Evolutionary conservation across 441 rosid species (phyloP).

Genomic region (Adansonia grandidieri): DNA sequence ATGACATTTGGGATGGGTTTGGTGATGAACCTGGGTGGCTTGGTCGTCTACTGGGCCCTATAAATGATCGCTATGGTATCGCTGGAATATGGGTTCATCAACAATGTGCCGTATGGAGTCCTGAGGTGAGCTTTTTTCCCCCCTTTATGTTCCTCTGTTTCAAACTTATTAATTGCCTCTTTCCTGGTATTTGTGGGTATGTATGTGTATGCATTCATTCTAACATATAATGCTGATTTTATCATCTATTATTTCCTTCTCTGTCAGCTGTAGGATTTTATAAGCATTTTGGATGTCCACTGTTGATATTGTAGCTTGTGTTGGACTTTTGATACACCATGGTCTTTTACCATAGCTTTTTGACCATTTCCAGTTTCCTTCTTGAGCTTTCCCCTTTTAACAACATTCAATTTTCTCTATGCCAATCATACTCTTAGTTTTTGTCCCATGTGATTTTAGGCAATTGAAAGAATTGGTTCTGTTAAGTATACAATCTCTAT

Average conservation of each 20-base stretch:
- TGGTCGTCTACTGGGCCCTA: constrained; percentile 91
- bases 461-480: not conserved
- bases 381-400: not conserved
- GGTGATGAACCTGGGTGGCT: constrained; percentile 97
- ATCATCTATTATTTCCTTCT: constrained; percentile 11
- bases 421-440: not conserved
- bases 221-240: not conserved
- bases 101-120: constrained; percentile 99
- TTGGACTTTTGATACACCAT: constrained; percentile 1
- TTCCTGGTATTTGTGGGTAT: constrained; percentile 1
- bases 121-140: constrained; percentile 66
- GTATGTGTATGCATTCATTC: not conserved
- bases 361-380: not conserved
- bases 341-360: not conserved
- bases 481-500: not conserved
- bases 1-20: constrained; percentile 95
- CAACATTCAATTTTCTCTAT: not conserved
- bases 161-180: constrained; percentile 13
- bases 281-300: constrained; percentile 11
- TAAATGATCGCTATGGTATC: constrained; percentile 93
- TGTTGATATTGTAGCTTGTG: not conserved
- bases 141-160: not conserved
- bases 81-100: constrained; percentile 99
- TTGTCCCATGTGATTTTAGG: not conserved
- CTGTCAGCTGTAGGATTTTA: not conserved